Evolutionary conservation across 768 basidiomycete genomes (phyloP), one percentile per base, ranked within the genome.

Genomic region (Suillus subaureus): DNA sequence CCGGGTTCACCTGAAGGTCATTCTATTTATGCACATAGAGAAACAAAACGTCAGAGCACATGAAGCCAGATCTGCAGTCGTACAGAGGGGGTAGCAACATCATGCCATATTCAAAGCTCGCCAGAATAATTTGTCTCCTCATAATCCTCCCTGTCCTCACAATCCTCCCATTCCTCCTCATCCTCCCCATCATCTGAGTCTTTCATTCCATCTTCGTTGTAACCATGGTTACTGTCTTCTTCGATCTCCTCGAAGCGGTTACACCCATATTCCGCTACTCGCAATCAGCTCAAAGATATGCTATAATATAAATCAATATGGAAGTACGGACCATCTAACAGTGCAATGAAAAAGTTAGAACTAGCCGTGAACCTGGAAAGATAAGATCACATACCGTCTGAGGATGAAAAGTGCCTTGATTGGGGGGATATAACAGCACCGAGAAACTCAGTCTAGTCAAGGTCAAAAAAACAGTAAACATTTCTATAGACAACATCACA

Each of bases 391-490:
- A 52, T 52, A 52, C 26, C 7, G 4, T 52, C 16, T 52, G 28
- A 18, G 28, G 16, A 16, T 1, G 4, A 28, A 28, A 31, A 8
- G 0, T 31, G 16, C 11, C 28, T 4, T 31, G 28, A 7, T 18
- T 0, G 3, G 23, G 0, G 26, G 15, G 15, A 26, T 26, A 16
- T 16, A 4, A 2, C 47, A 23, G 23, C n/a, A 0, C 3, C 0
- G 3, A 15, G 47, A 13, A 51, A 26, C 13, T 51, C 1, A 13
- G 6, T 16, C 26, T 52, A 26, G 7, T 21, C 0, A 9, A 21
- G 11, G 52, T 54, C 1, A 54, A 54, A 21, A 54, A 31, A 2
- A n/a, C 0, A 18, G 26, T 4, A 18, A 8, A 18, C 1, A 52
- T 16, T 9, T 52, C 28, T 2, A 52, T 6, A 52, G 18, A 31